Evolutionary conservation across 805 yeast genomes (phyloP), one percentile per base, ranked within the genome.

Genomic region (Alloascoidea africana): DNA sequence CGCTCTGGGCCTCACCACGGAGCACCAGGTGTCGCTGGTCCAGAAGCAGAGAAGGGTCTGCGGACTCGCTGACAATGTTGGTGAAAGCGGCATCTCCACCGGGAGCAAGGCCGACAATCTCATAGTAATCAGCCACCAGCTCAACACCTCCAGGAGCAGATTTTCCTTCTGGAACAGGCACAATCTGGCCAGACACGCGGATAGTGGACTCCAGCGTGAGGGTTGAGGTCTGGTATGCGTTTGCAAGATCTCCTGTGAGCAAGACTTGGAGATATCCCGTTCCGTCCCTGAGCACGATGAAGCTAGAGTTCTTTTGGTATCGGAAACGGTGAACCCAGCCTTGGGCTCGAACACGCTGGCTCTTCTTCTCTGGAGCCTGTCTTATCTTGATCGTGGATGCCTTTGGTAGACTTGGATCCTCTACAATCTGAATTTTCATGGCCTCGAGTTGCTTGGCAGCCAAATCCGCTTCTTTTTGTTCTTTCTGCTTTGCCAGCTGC

Each of bases 291-390:
- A 91, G 65, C 33, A 93, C 91, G 41, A 93, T 56, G 56, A 91
- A 91, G 14, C 81, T 91, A 35, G 85, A 70, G 35, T 94, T 95
- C 65, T 93, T 91, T 60, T 91, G 97, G 34, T 74, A 49, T 59
- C 99, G 78, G 50, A 93, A 67, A 57, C 98, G 79, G 60, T 91
- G 99, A 43, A 91, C 69, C 99, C 99, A 91, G 44, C 98, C 99
- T 46, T 75, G 76, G 34, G 89, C 78, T 39, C 66, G 55, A 38
- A 85, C 85, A 58, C 99, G 75, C 44, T 63, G 48, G 41, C 75
- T 91, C 33, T 85, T 67, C 50, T 59, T 51, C 4, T 62, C 66
- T 41, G 68, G 67, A 37, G 77, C 58, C 5, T 67, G 48, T 43
- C 63, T 58, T 50, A 91, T 70, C 62, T 84, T 87, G 56, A 75